Evolutionary conservation across 257 asterid genomes (phyloP), one percentile per base, ranked within the genome.

Genomic region (Plantago ovata): DNA sequence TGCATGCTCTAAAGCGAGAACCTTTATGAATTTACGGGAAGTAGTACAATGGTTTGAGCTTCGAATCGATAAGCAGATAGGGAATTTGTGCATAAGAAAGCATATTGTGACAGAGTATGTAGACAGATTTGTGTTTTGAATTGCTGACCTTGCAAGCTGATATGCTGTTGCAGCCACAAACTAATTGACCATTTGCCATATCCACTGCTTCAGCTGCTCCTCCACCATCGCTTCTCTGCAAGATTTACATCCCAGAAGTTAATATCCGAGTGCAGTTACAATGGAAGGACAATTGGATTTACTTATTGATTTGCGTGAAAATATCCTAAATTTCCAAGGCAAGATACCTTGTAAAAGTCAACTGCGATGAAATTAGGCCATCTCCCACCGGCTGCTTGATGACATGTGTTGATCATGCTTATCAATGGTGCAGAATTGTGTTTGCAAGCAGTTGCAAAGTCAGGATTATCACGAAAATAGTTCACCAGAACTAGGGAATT

Each of bases 191-290:
- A 57, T 89, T 93, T n/a, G 94, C 91, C 61, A 38, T 72, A 65
- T 93, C 95, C 36, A 84, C 86, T 45, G 94, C 97, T 61, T 77
- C 85, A 52, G 94, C 55, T 19, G 94, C 93, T 70, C 98, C 98
- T 45, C 96, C 97, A 59, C 96, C 98, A 66, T 89, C 90, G 63
- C 98, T 93, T 82, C 97, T 93, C 98, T 89, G 81, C 72, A 68
- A 61, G 52, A 52, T 52, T 28, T 60, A 54, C 42, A 9, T 54
- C 60, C 38, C 22, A 3, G 10, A 47, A 20, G 5, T 28, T 36
- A 1, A 10, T 36, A 23, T 28, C 2, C 9, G 36, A 10, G n/a
- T 22, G 19, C 41, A 38, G 28, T 14, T 40, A 43, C 53, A 58
- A 51, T 18, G 14, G 36, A 28, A 28, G 36, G 36, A 28, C 7